A percentile compares a stretch with the other conserved stretches of the same genome.
Evolutionary conservation across 2,329 filamentous ascomycete species (phyloP).

Genomic region (Fusarium solani-melongenae): DNA sequence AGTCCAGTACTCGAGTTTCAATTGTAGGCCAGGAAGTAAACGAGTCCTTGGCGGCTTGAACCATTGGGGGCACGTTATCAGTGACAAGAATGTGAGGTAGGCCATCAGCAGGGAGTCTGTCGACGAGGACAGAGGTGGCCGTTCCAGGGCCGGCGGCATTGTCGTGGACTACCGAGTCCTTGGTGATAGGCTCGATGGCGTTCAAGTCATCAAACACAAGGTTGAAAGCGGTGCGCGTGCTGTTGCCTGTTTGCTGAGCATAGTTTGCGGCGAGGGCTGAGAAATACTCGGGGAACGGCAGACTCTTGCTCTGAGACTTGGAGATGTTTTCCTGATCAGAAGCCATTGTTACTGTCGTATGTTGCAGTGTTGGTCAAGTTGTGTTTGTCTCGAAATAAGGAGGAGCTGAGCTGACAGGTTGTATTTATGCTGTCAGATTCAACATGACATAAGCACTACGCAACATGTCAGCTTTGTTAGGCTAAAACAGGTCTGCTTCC

Average conservation of each 20-base stretch:
- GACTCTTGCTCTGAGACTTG: conserved; percentile 17
- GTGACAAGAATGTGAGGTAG: conserved; percentile 25
- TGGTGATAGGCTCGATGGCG: conserved; percentile 27
- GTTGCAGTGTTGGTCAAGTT: neutral
- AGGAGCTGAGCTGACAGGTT: neutral
- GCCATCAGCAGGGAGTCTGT: neutral
- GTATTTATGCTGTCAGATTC: neutral
- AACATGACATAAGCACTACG: neutral
- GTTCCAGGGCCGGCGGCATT: conserved; percentile 49
- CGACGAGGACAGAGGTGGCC: conserved; percentile 42
- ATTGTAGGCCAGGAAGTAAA: conserved; percentile 15
- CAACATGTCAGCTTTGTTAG: neutral
- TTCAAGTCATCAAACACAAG: conserved; percentile 28
- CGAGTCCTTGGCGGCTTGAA: conserved; percentile 22
- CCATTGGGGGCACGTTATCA: conserved; percentile 35
- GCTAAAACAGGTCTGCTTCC: neutral
- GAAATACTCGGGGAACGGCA: conserved; percentile 39
- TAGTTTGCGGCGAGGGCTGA: conserved; percentile 42
- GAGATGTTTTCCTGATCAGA: neutral
- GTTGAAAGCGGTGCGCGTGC: conserved; percentile 40
- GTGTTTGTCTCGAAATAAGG: neutral
- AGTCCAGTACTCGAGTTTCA: conserved; percentile 28
- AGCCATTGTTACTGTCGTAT: neutral
- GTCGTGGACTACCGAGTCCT: conserved; percentile 45
- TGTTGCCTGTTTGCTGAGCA: conserved; percentile 43